Base-by-base conservation (phyloP, 75 land plant species). In the Selaginella tamariscina region DNA sequence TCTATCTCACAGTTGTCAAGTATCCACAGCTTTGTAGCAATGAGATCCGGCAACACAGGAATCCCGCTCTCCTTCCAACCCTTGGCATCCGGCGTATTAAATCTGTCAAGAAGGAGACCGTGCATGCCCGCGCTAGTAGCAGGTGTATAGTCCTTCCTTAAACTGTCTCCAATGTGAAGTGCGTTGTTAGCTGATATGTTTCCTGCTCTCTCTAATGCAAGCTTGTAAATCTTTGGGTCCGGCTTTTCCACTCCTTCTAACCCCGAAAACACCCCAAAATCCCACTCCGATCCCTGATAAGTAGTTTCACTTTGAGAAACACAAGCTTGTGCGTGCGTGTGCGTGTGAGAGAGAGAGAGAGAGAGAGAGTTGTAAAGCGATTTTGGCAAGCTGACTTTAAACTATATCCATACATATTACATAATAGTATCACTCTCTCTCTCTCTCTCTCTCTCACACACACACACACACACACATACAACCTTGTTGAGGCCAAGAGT, bases 261-360 rank as follows among this genome's bases (percentile, higher is more conserved):
- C 29, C 96, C 96, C 21, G 96, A 91, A 66, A 91, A 91, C 0
- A 91, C 96, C 15, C 96, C 96, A 71, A 91, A 91, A 71, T 91
- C 92, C 92, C 92, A 91, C 70, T 88, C 92, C 0, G 88, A 80
- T 28, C 88, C 91, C 96, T 91, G 84, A 27, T 44, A 11, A 9
- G 44, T n/a, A 8, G 33, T 1, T 1, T 33, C 33, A 65, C 67
- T 11, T 24, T 27, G n/a, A n/a, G n/a, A n/a, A n/a, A n/a, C n/a
- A n/a, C n/a, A n/a, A n/a, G n/a, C n/a, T n/a, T n/a, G n/a, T n/a
- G n/a, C n/a, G n/a, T n/a, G n/a, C n/a, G n/a, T n/a, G n/a, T n/a
- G n/a, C n/a, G n/a, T n/a, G n/a, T n/a, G n/a, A n/a, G n/a, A n/a
- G n/a, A n/a, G n/a, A n/a, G n/a, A n/a, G n/a, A n/a, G n/a, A n/a